Percentiles rank a stretch among this genome's conserved stretches.
These are phyloP conservation scores for Eucalyptus cloeziana DNA, from an alignment of 345 rosid species.

Conservation along the genomic window DNA sequence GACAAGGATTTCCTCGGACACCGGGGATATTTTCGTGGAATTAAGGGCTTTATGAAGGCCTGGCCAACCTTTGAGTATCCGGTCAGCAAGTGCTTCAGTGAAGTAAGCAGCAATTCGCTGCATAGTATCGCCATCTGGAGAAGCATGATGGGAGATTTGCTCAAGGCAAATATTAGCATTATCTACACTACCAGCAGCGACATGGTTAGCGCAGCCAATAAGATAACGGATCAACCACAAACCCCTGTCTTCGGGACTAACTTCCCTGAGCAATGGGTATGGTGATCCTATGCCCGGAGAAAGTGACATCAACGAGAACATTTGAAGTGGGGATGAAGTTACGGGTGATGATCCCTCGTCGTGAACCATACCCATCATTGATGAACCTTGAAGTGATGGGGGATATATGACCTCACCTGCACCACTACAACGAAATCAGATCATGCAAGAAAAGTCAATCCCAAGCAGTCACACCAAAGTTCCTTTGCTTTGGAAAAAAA, in stretches of 20 bases:
- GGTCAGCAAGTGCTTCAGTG: slow-evolving; percentile 56
- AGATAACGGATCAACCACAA: slow-evolving; percentile 50
- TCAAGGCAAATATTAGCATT: slow-evolving; percentile 50
- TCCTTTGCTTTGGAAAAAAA: background rate
- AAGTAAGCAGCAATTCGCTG: slow-evolving; percentile 73
- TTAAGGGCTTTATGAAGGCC: slow-evolving; percentile 64
- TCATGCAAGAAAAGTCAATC: background rate
- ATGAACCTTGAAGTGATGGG: background rate
- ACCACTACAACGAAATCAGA: background rate
- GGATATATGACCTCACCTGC: background rate
- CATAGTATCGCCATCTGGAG: slow-evolving; percentile 62
- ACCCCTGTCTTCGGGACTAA: slow-evolving; percentile 59
- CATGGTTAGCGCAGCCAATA: slow-evolving; percentile 45
- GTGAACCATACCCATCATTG: slow-evolving; percentile 1
- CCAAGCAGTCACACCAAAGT: background rate
- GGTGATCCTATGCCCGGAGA: slow-evolving; percentile 58
- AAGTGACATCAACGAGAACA: slow-evolving; percentile 41
- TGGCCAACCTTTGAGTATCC: slow-evolving; percentile 61
- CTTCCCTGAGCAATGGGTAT: slow-evolving; percentile 44
- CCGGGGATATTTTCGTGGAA: slow-evolving; percentile 32
- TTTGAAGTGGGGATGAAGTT: slow-evolving; percentile 40
- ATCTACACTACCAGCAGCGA: slow-evolving; percentile 49
- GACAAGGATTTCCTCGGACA: slow-evolving; percentile 35
- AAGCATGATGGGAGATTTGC: slow-evolving; percentile 55
- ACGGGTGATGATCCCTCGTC: slow-evolving; percentile 46